Conservation (phyloP, 495 filamentous ascomycete species). For the Daldinia loculata region DNA sequence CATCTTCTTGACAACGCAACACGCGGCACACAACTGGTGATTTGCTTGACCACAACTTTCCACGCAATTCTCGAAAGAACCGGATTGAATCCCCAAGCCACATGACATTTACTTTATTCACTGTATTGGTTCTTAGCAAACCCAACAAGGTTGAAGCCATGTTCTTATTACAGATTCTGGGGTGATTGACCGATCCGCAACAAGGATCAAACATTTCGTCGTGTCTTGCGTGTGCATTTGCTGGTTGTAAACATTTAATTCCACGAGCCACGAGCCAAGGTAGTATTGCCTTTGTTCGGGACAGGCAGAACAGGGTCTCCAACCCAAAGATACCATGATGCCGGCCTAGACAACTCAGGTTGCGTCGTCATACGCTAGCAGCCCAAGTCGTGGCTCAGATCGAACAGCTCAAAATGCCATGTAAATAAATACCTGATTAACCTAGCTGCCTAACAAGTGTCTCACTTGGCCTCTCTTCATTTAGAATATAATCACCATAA, state of each 20-base stretch:
- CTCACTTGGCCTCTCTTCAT: not conserved
- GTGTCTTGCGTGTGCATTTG: no score
- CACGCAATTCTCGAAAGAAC: conserved; percentile 31
- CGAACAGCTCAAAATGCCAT: not conserved
- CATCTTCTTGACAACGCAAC: conserved; percentile 35
- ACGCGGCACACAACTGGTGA: conserved; percentile 30
- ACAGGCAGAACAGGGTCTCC: not conserved
- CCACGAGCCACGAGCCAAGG: no score
- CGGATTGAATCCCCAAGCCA: conserved; percentile 5
- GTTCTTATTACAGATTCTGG: conserved; percentile 19
- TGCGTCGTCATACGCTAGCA: conserved; percentile 23
- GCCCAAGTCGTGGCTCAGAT: not conserved
- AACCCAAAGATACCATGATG: conserved; percentile 13
- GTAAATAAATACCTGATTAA: conserved; percentile 34
- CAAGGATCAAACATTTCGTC: not conserved
- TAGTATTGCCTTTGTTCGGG: no score
- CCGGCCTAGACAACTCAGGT: not conserved
- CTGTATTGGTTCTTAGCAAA: conserved; percentile 13
- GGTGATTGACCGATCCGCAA: conserved; percentile 28
- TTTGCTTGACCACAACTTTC: conserved; percentile 32
- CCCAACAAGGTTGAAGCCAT: not conserved
- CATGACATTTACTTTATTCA: conserved; percentile 20
- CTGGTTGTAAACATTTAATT: no score
- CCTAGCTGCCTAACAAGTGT: conserved; percentile 17
- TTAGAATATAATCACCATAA: not conserved